Conservation (phyloP, 352 stramenopile species). For the Phytopythium boreale region DNA sequence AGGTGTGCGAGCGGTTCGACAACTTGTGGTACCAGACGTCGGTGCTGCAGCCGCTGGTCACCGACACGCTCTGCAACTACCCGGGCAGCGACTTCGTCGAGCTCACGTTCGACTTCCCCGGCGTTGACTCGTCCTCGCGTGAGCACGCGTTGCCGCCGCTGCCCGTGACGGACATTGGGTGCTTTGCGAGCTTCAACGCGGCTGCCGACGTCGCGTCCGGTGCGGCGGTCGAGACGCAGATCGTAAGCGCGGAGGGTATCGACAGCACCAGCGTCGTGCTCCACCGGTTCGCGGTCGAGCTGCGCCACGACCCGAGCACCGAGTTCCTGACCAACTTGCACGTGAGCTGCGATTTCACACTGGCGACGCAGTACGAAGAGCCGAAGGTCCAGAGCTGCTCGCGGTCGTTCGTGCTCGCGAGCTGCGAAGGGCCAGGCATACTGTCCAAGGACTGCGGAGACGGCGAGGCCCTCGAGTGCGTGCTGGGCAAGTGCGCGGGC, state of each 20-base stretch:
- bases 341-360: constrained; percentile 53
- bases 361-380: constrained; percentile 26
- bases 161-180: constrained; percentile 1
- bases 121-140: background rate
- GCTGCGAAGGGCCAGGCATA: constrained; percentile 53
- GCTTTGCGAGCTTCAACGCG: constrained; percentile 6
- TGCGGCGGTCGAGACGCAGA: background rate
- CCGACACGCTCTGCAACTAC: constrained; percentile 22
- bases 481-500: constrained; percentile 27
- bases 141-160: background rate
- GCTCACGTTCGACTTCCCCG: constrained; percentile 10
- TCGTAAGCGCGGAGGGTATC: background rate
- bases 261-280: constrained; percentile 9
- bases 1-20: constrained; percentile 48
- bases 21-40: constrained; percentile 72
- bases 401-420: constrained; percentile 44
- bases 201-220: background rate
- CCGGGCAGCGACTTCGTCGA: constrained; percentile 26
- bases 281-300: constrained; percentile 49
- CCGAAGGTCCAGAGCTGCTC: constrained; percentile 29
- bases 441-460: constrained; percentile 11
- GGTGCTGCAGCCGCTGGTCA: constrained; percentile 23
- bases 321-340: constrained; percentile 36
- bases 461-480: background rate
- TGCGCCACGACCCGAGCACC: constrained; percentile 41